Conservation (phyloP, 768 basidiomycete genomes). For the Daedaleopsis nitida region DNA sequence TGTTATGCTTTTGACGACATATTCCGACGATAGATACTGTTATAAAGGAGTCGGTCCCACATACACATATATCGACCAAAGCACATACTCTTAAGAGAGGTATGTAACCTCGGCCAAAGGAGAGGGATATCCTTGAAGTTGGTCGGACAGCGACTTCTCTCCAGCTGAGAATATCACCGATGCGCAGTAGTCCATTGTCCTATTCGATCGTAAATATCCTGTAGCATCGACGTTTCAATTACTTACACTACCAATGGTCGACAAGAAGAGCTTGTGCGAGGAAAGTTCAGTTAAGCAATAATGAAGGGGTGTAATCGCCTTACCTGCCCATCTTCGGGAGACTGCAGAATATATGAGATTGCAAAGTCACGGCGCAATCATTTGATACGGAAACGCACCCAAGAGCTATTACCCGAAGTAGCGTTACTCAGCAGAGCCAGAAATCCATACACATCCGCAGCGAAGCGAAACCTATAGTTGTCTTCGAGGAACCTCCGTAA, state of each 20-base stretch:
- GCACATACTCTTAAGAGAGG: conserved; percentile 46
- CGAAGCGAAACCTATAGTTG: conserved; percentile 43
- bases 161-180: conserved; percentile 53
- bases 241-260: conserved; percentile 38
- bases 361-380: conserved; percentile 35
- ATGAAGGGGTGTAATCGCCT: conserved; percentile 14
- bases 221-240: background rate
- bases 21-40: conserved; percentile 61
- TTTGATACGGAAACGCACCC: conserved; percentile 13
- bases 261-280: conserved; percentile 40
- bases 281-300: background rate
- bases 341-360: conserved; percentile 30
- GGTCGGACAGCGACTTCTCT: conserved; percentile 41
- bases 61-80: conserved; percentile 23
- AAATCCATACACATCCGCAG: conserved; percentile 51
- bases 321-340: conserved; percentile 51
- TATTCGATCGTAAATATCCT: conserved; percentile 17
- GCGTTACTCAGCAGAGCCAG: conserved; percentile 17
- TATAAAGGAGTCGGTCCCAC: background rate
- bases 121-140: conserved; percentile 38
- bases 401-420: conserved; percentile 14
- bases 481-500: conserved; percentile 48
- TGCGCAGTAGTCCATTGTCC: conserved; percentile 52
- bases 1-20: conserved; percentile 58
- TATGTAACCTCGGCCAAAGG: conserved; percentile 60